Evolutionary conservation across 495 filamentous ascomycete genomes (phyloP), one percentile per base, ranked within the genome.

Genomic region (Penicillium robsamsonii): DNA sequence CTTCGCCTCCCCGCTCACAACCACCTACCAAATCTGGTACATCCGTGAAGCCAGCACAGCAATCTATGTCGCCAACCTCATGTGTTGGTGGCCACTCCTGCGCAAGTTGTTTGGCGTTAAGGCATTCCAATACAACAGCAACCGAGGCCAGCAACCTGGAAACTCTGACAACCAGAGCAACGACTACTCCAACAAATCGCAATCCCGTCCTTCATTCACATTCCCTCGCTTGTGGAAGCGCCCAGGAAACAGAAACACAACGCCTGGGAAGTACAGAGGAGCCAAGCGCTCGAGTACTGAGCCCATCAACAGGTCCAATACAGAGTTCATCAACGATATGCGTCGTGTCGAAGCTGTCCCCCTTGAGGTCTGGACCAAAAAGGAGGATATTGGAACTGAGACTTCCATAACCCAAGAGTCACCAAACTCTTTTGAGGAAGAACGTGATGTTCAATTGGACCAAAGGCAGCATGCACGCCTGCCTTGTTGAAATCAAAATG

Each of bases 31-130:
- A 35, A 82, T 80, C 46, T 89, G 86, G 85, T 88, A 89, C 61
- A 76, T 80, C 20, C 82, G 85, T 9, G 85, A 88, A 76, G 77
- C 81, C 15, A 79, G 77, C 18, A 87, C 83, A 0, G 81, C 84
- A 1, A 76, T 87, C 11, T 78, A 84, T 45, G 81, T 87, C 4
- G 79, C 81, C n/a, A 87, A 87, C 47, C 62, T 87, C 15, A 83
- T 84, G 41, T 84, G 82, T 60, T 78, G 79, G 62, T 87, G 83
- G 82, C 79, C 82, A 1, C 71, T 84, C 0, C 58, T 85, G 12
- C 76, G 79, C 8, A 80, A 79, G 51, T 45, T 80, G 24, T 85
- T 87, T 42, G 69, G 69, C 3, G 55, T 72, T 35, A 70, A 60
- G 24, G 62, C 69, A 10, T 72, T 70, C 46, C 64, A 69, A 27